phyloP scores from a whole-genome alignment of 805 yeast species.

The Sugiyamaella smithiae region DNA sequence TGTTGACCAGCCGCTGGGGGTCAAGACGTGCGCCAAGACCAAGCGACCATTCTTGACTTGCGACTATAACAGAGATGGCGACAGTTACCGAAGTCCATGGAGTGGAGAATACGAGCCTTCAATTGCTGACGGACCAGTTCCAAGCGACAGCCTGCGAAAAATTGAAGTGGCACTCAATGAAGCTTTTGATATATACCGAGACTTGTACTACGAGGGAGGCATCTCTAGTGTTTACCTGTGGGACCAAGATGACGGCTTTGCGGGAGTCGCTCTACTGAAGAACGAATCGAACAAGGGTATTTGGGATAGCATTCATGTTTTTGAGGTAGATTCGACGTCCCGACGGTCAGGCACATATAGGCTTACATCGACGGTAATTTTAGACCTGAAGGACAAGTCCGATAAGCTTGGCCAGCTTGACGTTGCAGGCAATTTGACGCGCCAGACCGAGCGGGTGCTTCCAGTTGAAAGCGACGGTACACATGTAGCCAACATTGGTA shows the following conservation, averaged over 20 bases:
- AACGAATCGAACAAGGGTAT: slow-evolving; percentile 45
- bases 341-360: slow-evolving; percentile 53
- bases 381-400: slow-evolving; percentile 54
- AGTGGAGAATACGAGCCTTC: slow-evolving; percentile 62
- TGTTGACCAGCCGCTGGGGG: slow-evolving; percentile 78
- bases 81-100: slow-evolving; percentile 90
- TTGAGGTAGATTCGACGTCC: slow-evolving; percentile 55
- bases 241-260: slow-evolving; percentile 83
- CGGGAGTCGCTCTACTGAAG: slow-evolving; percentile 87
- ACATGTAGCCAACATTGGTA: slow-evolving; percentile 86
- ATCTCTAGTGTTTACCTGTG: slow-evolving; percentile 84
- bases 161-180: slow-evolving; percentile 82
- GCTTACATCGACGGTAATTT: slow-evolving; percentile 82
- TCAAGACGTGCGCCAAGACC: slow-evolving; percentile 47
- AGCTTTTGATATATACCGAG: slow-evolving; percentile 89
- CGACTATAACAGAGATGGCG: slow-evolving; percentile 95
- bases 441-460: slow-evolving; percentile 63
- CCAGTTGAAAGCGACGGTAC: slow-evolving; percentile 48
- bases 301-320: slow-evolving; percentile 95
- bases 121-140: slow-evolving; percentile 68
- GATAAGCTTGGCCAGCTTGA: slow-evolving; percentile 41
- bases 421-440: slow-evolving; percentile 78
- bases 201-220: slow-evolving; percentile 94
- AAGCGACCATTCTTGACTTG: slow-evolving; percentile 78
- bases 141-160: slow-evolving; percentile 62